Evolutionary conservation across 768 basidiomycete genomes (phyloP).

Genomic region (Serendipita sp.): DNA sequence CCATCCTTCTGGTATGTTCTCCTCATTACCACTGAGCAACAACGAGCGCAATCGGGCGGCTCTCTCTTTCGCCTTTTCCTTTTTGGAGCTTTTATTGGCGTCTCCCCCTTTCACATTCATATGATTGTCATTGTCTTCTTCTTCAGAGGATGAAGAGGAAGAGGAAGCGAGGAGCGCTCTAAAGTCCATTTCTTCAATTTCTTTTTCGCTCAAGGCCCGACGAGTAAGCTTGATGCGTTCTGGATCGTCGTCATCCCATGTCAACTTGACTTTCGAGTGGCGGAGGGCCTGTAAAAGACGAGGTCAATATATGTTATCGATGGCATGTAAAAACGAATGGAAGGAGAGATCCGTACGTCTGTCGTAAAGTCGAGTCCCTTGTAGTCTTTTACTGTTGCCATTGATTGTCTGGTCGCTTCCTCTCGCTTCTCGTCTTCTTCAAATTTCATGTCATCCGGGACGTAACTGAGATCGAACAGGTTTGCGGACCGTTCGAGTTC

Average conservation of each 20-base stretch:
- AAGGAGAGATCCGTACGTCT: conserved; percentile 40
- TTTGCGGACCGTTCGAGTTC: conserved; percentile 96
- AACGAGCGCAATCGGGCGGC: conserved; percentile 52
- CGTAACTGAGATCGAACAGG: conserved; percentile 86
- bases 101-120: no score
- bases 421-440: conserved; percentile 58
- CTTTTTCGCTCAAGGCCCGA: conserved; percentile 58
- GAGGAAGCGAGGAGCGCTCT: conserved; percentile 59
- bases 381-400: conserved; percentile 27
- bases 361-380: conserved; percentile 82
- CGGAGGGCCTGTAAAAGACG: conserved; percentile 56
- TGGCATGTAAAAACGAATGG: background rate
- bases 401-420: conserved; percentile 56
- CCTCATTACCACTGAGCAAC: conserved; percentile 47
- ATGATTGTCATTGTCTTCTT: no score
- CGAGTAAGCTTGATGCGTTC: conserved; percentile 70
- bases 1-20: conserved; percentile 74
- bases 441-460: conserved; percentile 78
- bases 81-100: background rate
- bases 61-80: conserved; percentile 24
- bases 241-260: conserved; percentile 96
- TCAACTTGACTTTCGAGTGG: conserved; percentile 93
- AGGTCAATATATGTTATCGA: background rate
- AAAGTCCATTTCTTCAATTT: conserved; percentile 88
- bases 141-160: conserved; percentile 25